phyloP scores from a whole-genome alignment of 2,329 filamentous ascomycete genomes.

The Alternaria panax region DNA sequence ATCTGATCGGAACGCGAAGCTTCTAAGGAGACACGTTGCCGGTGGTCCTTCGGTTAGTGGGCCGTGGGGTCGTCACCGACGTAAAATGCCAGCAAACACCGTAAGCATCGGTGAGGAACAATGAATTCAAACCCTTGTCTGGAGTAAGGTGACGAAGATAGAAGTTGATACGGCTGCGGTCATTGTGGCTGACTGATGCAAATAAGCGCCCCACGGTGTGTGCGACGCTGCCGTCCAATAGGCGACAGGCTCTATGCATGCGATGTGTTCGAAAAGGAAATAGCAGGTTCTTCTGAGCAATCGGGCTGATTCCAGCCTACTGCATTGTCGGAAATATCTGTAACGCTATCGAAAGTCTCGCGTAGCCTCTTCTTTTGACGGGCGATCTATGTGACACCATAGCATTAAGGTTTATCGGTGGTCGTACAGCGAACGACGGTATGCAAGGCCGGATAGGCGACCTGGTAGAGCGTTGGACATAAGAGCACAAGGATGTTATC shows the following conservation, averaged over 20 bases:
- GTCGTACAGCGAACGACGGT: slow-evolving; percentile 4
- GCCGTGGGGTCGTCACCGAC: slow-evolving; percentile 18
- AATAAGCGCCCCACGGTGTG: slow-evolving; percentile 10
- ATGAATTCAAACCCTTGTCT: background rate
- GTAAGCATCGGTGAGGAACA: slow-evolving; percentile 1
- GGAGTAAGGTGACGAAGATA: background rate
- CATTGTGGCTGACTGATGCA: slow-evolving; percentile 9
- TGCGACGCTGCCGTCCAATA: slow-evolving; percentile 6
- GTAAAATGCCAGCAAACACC: slow-evolving; percentile 19
- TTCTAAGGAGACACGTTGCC: slow-evolving; percentile 26
- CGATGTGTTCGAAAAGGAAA: slow-evolving; percentile 1
- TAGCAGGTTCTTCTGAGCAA: slow-evolving; percentile 7
- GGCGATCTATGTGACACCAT: background rate
- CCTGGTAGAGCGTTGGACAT: background rate
- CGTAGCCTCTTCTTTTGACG: background rate
- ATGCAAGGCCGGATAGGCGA: background rate
- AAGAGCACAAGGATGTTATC: background rate
- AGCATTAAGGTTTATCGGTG: background rate
- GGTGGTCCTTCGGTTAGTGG: slow-evolving; percentile 22
- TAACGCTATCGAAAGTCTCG: background rate
- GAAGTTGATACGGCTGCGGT: slow-evolving; percentile 11
- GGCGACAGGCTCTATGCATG: slow-evolving; percentile 6
- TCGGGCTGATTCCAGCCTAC: slow-evolving; percentile 5
- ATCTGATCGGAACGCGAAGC: slow-evolving; percentile 11
- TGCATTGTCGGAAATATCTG: slow-evolving; percentile 2